Conservation (phyloP, 371 early-diverging fungal species). For the Basidiobolus heterosporus region DNA sequence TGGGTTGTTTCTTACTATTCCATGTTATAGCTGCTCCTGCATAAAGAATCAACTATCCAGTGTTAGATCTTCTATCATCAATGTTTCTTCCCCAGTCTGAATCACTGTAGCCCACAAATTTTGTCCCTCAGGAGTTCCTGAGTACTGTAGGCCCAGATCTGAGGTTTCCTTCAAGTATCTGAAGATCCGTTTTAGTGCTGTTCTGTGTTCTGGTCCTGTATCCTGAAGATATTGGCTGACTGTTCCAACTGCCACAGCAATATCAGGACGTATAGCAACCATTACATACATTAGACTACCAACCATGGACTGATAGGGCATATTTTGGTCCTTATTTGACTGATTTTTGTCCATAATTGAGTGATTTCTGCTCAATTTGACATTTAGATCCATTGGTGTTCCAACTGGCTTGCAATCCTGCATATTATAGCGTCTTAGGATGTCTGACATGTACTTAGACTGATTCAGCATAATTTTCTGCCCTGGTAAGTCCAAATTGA, state of each 20-base stretch:
- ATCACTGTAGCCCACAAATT: conserved; percentile 3
- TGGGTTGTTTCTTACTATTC: conserved; percentile 4
- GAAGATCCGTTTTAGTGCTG: conserved; percentile 2
- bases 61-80: conserved; percentile 2
- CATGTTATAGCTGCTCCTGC: conserved; percentile 5
- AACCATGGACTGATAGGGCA: conserved; percentile 1
- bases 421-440: too few species aligned
- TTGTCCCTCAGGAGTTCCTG: too few species aligned
- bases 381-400: too few species aligned
- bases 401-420: too few species aligned
- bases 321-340: too few species aligned
- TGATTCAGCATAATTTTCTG: too few species aligned
- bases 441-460: too few species aligned
- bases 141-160: too few species aligned
- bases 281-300: conserved; percentile 5
- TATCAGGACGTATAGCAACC: conserved; percentile 2
- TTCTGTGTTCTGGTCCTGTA: background rate
- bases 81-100: conserved; percentile 2
- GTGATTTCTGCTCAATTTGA: too few species aligned
- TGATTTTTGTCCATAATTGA: too few species aligned
- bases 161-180: conserved; percentile 1
- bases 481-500: too few species aligned
- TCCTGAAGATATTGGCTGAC: background rate
- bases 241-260: conserved; percentile 1
- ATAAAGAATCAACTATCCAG: conserved; percentile 5